Base-by-base conservation (phyloP, 768 basidiomycete species). In the Pleurotus sapidus region DNA sequence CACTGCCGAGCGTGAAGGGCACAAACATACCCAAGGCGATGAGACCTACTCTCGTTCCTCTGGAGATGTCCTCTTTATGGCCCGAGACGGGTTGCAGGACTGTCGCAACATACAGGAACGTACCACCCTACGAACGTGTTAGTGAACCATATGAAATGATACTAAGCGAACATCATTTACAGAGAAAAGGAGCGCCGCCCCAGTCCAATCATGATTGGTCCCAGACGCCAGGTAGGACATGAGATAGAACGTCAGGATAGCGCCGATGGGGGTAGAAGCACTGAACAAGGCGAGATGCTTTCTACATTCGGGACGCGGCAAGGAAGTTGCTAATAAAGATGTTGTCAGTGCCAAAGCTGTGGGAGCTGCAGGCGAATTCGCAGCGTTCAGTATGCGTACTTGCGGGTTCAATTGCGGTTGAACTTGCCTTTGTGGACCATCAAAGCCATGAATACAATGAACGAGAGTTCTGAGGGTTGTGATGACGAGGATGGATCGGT, bases 101-200 rank as follows among this genome's bases (percentile, higher is more conserved):
- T 1, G 94, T 94, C 1, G 95, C 93, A 7, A 98, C 95, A 66
- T 96, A 97, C 39, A 98, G 77, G 73, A 97, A 97, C 3, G 93
- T 94, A 7, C 95, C 95, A 46, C 92, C 95, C 92, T 95, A 23
- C 20, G 23, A 34, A 30, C 30, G 18, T 27, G 5, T 58, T 18
- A 57, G 45, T 27, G 42, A 23, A 46, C 30, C 7, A 24, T 18
- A 15, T 46, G 39, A 17, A 45, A 23, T 46, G 20, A 20, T 25
- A 48, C 15, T 24, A 49, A 63, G 65, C 45, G 7, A 30, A 34
- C 23, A 50, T n/a, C 18, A 74, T 87, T 65, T 64, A 95, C 95
- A 12, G 94, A 96, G 63, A 96, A 78, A 5, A 98, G 77, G 37
- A 98, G 77, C 0, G 91, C 88, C 8, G 86, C 70, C 6, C 92